Base-by-base conservation (phyloP, 257 asterid genomes). In the Solanum arcanum region DNA sequence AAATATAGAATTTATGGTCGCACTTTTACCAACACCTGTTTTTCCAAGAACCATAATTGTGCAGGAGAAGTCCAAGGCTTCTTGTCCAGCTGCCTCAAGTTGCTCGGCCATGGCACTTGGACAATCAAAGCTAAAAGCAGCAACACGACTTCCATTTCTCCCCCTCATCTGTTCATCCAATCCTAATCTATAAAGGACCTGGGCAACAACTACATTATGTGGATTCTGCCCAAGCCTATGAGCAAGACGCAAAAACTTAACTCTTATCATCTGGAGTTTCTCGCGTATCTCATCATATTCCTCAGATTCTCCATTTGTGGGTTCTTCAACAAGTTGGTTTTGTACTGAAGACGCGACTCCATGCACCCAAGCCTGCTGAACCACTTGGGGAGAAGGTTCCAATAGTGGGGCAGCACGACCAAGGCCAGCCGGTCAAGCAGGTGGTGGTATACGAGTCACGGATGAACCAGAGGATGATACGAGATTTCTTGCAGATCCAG, bases 31-130 rank as follows among this genome's bases (percentile, higher is more conserved):
- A 68, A 97, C 99, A 74, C 99, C 99, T 13, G 99, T 91, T 92
- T 95, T 97, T 56, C 99, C 99, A 66, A 97, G 92, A 89, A 97
- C 98, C 99, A 95, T 95, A 70, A 97, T 95, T 15, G 99, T 97
- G 91, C 99, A 97, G 39, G 99, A 95, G 88, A 97, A 95, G 91
- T 97, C 96, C 88, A 97, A 90, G 86, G 97, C 97, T 59, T 95
- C 98, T 88, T 96, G 98, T 35, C 96, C 98, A 85, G 97, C 92
- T 46, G 99, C 94, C 94, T 97, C 99, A 62, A 95, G 99, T 88
- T 95, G 98, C 93, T 95, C 97, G 13, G 99, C 99, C 98, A 95
- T 92, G 39, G 98, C 98, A 92, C 99, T 97, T 8, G 99, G 98
- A 69, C 99, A 98, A 86, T 97, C 99, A 88, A 97, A 97, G 90